Percentiles rank a stretch among this genome's conserved stretches.
Conservation (phyloP, 805 yeast genomes). For the Ogataea pignaliae region DNA sequence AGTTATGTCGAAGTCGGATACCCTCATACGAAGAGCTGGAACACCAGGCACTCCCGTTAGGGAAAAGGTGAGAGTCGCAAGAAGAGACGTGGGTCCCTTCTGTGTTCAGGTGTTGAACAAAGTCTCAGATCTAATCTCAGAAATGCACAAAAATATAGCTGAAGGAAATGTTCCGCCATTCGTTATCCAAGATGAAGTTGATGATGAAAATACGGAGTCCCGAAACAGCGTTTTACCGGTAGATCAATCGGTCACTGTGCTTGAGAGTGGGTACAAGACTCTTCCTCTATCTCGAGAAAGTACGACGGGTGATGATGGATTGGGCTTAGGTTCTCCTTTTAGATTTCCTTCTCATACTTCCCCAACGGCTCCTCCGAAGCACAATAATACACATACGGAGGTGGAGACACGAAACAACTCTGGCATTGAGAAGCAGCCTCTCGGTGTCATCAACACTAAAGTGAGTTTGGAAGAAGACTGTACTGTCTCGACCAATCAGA, state of each 20-base stretch:
- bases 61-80: constrained; percentile 40
- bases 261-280: background rate
- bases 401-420: too few relatives aligned
- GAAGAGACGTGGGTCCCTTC: constrained; percentile 41
- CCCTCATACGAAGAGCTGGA: constrained; percentile 1
- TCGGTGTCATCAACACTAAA: too few relatives aligned
- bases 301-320: background rate
- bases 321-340: too few relatives aligned
- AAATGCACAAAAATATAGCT: constrained; percentile 17
- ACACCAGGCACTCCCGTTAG: constrained; percentile 23
- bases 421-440: background rate
- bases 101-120: constrained; percentile 24
- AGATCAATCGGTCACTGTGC: too few relatives aligned
- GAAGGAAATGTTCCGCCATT: constrained; percentile 21
- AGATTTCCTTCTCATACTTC: too few relatives aligned
- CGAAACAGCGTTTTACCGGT: too few relatives aligned
- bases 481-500: too few relatives aligned
- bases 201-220: background rate
- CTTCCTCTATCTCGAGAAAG: background rate
- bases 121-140: constrained; percentile 17
- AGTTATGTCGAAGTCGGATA: constrained; percentile 2
- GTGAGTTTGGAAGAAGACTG: too few relatives aligned
- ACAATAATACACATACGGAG: too few relatives aligned
- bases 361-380: too few relatives aligned
- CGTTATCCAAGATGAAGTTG: constrained; percentile 9